Base-by-base conservation (phyloP, 2,329 filamentous ascomycete species). In the Periglandula ipomoeae region DNA sequence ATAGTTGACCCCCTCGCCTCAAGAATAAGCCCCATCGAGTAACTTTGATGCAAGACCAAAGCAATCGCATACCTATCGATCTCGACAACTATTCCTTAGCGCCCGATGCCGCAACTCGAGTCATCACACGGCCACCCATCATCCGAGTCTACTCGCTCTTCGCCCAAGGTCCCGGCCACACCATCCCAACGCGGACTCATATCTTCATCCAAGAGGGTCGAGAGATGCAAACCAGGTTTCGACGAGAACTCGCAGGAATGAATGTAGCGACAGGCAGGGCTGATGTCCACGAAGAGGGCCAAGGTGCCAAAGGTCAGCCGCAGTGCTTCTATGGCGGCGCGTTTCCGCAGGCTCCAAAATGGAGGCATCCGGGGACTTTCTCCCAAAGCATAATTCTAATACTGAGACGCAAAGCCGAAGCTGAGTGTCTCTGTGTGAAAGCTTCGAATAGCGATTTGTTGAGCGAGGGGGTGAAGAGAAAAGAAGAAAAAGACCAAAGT, bases 1-100 rank as follows among this genome's bases (percentile, higher is more conserved):
- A 56, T 53, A 37, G n/a, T 46, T 52, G 47, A 70, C 71, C 86
- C 85, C 86, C 89, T 95, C 89, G 90, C 86, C 79, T 89, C 91
- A 86, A 96, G 89, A 96, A 95, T 97, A 89, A 96, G 91, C 91
- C 91, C 91, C 91, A 95, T 97, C 89, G 90, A 95, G 91, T 97
- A 94, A 95, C 87, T 77, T 32, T 70, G 67, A 71, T 59, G 5
- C 34, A 71, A 61, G 65, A 58, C 53, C 63, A 59, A 65, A 72
- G 87, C 88, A 95, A 96, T 95, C 91, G 90, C 91, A 96, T 97
- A 83, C 85, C 91, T 96, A 82, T 95, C 76, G 80, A 87, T 78
- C 85, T 82, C 83, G 91, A 96, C 91, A 85, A 96, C 85, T 79
- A 74, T 71, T 67, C 74, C 70, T 76, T 72, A 68, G 75, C 80